Conservation (phyloP, 2,329 filamentous ascomycete genomes). For the Colletotrichum sansevieriae region DNA sequence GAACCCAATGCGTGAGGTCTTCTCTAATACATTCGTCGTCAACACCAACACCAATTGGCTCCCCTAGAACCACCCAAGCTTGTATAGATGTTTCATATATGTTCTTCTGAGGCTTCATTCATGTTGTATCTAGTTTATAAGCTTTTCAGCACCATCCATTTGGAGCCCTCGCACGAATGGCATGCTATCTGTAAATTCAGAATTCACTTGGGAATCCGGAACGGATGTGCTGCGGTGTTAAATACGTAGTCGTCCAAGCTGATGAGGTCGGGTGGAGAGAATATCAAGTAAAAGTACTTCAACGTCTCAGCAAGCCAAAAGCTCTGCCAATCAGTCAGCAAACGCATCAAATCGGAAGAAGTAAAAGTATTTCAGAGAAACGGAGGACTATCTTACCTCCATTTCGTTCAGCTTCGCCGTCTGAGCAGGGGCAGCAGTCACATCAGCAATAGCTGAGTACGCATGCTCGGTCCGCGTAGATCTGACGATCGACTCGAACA, state of each 20-base stretch:
- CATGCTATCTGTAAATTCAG: no score
- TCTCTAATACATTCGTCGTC: no score
- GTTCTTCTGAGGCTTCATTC: no score
- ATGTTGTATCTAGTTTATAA: background rate
- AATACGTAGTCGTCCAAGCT: conserved; percentile 77
- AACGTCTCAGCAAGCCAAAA: conserved; percentile 82
- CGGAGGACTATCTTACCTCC: conserved; percentile 45
- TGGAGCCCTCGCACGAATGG: no score
- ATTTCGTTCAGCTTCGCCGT: conserved; percentile 54
- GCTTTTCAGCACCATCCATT: background rate
- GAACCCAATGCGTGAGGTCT: no score
- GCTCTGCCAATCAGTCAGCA: conserved; percentile 58
- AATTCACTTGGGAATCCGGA: conserved; percentile 43
- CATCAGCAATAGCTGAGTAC: conserved; percentile 62
- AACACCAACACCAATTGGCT: no score
- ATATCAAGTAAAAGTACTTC: conserved; percentile 82
- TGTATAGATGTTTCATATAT: no score
- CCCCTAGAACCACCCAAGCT: no score
- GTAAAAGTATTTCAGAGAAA: background rate
- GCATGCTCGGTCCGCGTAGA: conserved; percentile 61
- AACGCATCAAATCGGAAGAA: conserved; percentile 23
- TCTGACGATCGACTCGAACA: conserved; percentile 62
- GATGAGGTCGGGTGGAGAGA: conserved; percentile 72
- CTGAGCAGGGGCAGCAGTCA: conserved; percentile 64
- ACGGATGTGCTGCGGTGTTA: conserved; percentile 66